A percentile compares a stretch with the other conserved stretches of the same genome.
Conservation (phyloP, 2,329 filamentous ascomycete species). For the Fusarium piperis region DNA sequence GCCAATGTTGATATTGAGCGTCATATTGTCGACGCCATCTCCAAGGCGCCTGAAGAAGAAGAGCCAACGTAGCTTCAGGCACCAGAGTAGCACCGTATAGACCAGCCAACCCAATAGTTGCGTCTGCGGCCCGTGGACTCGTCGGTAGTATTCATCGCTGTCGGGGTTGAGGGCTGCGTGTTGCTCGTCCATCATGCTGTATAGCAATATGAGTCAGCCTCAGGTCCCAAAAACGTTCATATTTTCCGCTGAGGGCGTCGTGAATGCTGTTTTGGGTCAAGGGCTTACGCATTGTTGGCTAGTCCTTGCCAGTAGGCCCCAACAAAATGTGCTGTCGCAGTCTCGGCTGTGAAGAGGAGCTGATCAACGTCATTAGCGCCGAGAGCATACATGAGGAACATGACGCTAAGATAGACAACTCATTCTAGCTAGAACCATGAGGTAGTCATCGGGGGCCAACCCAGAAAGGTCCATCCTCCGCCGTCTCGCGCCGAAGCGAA, state of each 20-base stretch:
- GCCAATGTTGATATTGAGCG: neutral
- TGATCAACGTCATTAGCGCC: neutral
- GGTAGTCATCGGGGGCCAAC: neutral
- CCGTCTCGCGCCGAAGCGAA: neutral
- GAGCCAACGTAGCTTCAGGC: neutral
- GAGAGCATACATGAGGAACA: neutral
- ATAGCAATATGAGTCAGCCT: neutral
- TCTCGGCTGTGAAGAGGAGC: neutral
- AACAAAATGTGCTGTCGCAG: neutral
- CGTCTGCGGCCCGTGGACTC: neutral
- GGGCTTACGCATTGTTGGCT: neutral
- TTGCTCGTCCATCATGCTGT: neutral
- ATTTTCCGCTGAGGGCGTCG: neutral
- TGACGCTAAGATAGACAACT: neutral
- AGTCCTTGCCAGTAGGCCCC: neutral
- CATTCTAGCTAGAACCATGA: neutral
- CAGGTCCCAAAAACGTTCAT: neutral
- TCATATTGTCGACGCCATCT: neutral
- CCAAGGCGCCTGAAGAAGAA: neutral
- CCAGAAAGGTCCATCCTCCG: neutral
- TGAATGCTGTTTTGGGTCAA: neutral
- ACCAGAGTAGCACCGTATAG: neutral
- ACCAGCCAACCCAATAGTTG: neutral
- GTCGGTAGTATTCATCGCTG: neutral
- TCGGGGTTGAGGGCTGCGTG: neutral